Evolutionary conservation across 1,284 basidiomycete genomes (phyloP).

Genomic region (Mycosarcoma maydis): DNA sequence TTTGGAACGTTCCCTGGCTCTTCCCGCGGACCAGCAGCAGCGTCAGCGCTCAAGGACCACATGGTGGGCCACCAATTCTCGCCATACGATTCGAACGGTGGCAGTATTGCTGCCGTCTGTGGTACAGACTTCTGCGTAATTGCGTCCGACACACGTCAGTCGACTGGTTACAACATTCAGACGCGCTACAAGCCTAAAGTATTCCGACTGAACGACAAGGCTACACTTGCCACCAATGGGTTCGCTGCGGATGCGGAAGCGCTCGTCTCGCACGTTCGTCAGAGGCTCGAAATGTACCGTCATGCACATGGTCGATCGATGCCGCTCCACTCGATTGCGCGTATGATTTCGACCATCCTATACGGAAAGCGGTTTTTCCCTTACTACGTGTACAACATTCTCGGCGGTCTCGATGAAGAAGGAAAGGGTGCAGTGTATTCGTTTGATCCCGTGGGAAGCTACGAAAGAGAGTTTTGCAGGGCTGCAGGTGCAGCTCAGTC

Average conservation of each 20-base stretch:
- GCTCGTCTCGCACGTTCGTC: conserved; percentile 57
- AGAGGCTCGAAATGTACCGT: conserved; percentile 63
- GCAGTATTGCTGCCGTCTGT: conserved; percentile 64
- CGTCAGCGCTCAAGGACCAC: conserved; percentile 35
- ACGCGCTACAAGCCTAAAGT: conserved; percentile 67
- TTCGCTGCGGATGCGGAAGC: conserved; percentile 66
- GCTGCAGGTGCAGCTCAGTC: conserved; percentile 65
- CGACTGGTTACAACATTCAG: conserved; percentile 66
- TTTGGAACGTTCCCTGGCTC: conserved; percentile 46
- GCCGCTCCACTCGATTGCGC: conserved; percentile 64
- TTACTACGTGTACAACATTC: conserved; percentile 67
- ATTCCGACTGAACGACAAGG: conserved; percentile 65
- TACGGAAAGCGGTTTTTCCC: conserved; percentile 67
- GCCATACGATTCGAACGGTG: conserved; percentile 65
- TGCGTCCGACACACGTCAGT: conserved; percentile 65
- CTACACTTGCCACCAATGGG: conserved; percentile 64
- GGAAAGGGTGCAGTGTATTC: conserved; percentile 65
- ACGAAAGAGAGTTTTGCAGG: conserved; percentile 64
- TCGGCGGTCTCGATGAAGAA: conserved; percentile 66
- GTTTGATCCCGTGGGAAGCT: conserved; percentile 66
- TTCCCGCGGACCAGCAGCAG: conserved; percentile 23
- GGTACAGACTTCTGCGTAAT: conserved; percentile 66
- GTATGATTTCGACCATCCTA: conserved; percentile 65
- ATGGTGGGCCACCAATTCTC: conserved; percentile 63
- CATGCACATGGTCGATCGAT: conserved; percentile 63